Percentiles rank a stretch among this genome's conserved stretches.
These are phyloP conservation scores for Fusarium albidum DNA, from an alignment of 2,329 filamentous ascomycete genomes.

Conservation along the genomic window DNA sequence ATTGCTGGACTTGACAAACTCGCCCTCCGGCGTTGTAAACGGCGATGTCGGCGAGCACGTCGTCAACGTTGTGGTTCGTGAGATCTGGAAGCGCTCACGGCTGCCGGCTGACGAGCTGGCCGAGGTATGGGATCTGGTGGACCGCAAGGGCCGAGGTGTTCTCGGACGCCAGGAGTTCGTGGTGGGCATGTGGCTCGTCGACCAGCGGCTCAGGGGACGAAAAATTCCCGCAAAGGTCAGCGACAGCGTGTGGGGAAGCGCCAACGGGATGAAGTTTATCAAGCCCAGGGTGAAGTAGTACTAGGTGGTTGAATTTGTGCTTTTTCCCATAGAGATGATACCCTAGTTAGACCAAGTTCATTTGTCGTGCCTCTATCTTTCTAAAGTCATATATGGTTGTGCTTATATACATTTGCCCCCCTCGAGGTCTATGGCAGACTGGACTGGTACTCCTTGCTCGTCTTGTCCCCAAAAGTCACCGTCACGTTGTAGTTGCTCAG, in stretches of 20 bases:
- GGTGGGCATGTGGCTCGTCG: slow-evolving; percentile 83
- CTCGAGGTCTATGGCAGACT: neutral
- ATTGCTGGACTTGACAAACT: slow-evolving; percentile 46
- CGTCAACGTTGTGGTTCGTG: slow-evolving; percentile 72
- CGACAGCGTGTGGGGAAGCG: slow-evolving; percentile 80
- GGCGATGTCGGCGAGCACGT: slow-evolving; percentile 60
- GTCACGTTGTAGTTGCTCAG: slow-evolving; percentile 39
- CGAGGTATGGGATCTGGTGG: slow-evolving; percentile 81
- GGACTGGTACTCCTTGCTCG: slow-evolving; percentile 35
- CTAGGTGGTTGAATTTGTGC: slow-evolving; percentile 8
- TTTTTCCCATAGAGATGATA: slow-evolving; percentile 38
- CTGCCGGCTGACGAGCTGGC: slow-evolving; percentile 73
- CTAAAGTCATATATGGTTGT: neutral
- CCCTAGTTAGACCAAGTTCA: slow-evolving; percentile 33
- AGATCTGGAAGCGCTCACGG: slow-evolving; percentile 78
- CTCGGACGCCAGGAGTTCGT: slow-evolving; percentile 78
- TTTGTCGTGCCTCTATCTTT: too few species aligned
- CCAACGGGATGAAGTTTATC: slow-evolving; percentile 54
- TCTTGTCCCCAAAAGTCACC: slow-evolving; percentile 33
- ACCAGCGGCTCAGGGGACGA: slow-evolving; percentile 79
- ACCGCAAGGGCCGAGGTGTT: slow-evolving; percentile 61
- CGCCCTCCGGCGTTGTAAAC: slow-evolving; percentile 27
- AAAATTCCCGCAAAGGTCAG: slow-evolving; percentile 77
- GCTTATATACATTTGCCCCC: neutral
- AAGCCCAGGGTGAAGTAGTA: slow-evolving; percentile 41